Evolutionary conservation across 2,329 filamentous ascomycete species (phyloP), one percentile per base, ranked within the genome.

Genomic region (Albifimbria verrucaria): DNA sequence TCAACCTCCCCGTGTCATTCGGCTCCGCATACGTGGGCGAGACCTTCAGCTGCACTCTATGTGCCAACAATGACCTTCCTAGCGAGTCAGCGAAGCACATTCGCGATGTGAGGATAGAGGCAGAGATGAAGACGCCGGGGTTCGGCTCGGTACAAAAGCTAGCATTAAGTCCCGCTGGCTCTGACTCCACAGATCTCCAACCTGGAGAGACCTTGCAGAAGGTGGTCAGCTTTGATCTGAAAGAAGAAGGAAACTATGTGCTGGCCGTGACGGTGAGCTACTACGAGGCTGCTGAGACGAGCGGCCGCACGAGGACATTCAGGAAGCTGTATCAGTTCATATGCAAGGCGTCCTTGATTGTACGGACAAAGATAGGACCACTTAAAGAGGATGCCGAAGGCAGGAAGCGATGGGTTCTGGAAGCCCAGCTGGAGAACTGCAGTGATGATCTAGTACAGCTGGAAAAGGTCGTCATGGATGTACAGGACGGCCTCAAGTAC

Each of bases 281-380:
- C 72, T 95, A 92, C 51, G 93, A 97, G 72, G 92, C 89, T 0
- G 82, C 81, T n/a, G 77, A 88, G 61, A 85, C 81, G 18, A 82
- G 80, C 58, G 84, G 84, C 3, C 82, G 90, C 48, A 87, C 89
- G 36, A 79, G 94, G 55, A 96, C 91, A 10, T 97, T 97, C 67
- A 80, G 93, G 59, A 97, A 97, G 74, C 75, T 99, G 55, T 99
- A 97, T 70, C 94, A 97, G 70, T 99, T 99, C 67, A 87, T 95
- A 52, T 94, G 92, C 66, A 93, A 96, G 75, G 85, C 90, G 39
- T 89, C 92, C 55, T 77, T 99, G 60, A 90, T 92, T 57, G 93
- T 99, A 54, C 80, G 93, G 57, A 97, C 93, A 1, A 99, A 97
- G 69, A 83, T 91, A 3, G 89, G 89, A 3, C 79, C 85, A 49